Conservation (phyloP, 2,329 filamentous ascomycete genomes). For the Whalleya microplaca region DNA sequence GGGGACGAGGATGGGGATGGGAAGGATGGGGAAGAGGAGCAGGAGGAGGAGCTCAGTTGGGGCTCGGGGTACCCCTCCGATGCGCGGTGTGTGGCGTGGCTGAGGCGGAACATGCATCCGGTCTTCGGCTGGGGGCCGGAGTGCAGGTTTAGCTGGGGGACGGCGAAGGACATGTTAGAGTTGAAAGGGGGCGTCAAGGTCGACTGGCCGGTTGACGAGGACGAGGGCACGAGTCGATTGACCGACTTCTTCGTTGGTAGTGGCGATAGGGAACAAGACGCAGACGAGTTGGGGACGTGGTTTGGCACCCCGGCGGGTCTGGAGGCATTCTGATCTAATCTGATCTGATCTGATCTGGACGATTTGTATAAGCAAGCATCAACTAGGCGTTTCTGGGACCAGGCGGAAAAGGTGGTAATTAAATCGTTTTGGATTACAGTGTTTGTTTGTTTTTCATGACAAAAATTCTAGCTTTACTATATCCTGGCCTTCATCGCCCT, state of each 20-base stretch:
- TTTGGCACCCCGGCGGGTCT: constrained; percentile 74
- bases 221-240: constrained; percentile 68
- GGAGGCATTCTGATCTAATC: constrained; percentile 70
- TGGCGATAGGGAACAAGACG: constrained; percentile 48
- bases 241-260: constrained; percentile 72
- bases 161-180: constrained; percentile 90
- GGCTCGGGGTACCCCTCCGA: constrained; percentile 95
- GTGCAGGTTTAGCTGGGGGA: constrained; percentile 94
- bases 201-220: constrained; percentile 81
- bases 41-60: constrained; percentile 63
- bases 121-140: constrained; percentile 95
- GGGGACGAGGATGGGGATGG: constrained; percentile 25
- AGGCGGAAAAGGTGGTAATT: constrained; percentile 4
- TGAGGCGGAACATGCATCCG: constrained; percentile 85
- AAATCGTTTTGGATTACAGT: constrained; percentile 17
- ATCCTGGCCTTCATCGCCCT: constrained; percentile 24
- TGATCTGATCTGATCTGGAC: too few species aligned
- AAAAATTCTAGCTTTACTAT: constrained; percentile 32
- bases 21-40: constrained; percentile 32
- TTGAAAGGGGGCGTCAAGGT: constrained; percentile 72
- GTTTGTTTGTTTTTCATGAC: constrained; percentile 12
- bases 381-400: constrained; percentile 26
- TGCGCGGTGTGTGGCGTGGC: constrained; percentile 76
- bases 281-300: constrained; percentile 76
- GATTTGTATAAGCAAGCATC: constrained; percentile 22